These are phyloP conservation scores for Hypoxylon cercidicola DNA, from an alignment of 495 filamentous ascomycete genomes.

Conservation along the genomic window DNA sequence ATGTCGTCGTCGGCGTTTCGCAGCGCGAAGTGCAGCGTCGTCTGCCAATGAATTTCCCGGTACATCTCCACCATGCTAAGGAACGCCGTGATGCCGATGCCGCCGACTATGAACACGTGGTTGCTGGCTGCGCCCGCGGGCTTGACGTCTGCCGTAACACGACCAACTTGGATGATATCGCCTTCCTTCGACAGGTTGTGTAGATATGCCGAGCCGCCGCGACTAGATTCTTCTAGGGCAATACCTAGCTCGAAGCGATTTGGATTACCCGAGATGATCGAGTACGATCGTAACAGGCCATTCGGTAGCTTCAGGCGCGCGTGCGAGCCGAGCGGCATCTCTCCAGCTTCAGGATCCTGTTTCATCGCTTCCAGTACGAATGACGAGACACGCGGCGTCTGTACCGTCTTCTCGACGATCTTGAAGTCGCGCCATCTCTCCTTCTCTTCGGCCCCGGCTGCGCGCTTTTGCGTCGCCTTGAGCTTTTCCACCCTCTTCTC, in stretches of 20 bases:
- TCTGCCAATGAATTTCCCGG: slow-evolving; percentile 55
- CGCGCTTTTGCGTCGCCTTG: slow-evolving; percentile 46
- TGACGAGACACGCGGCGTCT: slow-evolving; percentile 54
- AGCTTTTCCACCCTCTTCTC: slow-evolving; percentile 50
- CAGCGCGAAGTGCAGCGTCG: slow-evolving; percentile 60
- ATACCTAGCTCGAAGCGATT: slow-evolving; percentile 58
- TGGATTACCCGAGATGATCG: slow-evolving; percentile 56
- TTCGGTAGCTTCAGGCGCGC: slow-evolving; percentile 59
- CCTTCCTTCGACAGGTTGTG: slow-evolving; percentile 49
- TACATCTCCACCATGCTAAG: slow-evolving; percentile 48
- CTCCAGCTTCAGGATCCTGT: slow-evolving; percentile 33
- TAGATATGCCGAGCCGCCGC: slow-evolving; percentile 60
- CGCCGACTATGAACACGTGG: slow-evolving; percentile 63
- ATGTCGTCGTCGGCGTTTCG: slow-evolving; percentile 52
- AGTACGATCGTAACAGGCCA: slow-evolving; percentile 57
- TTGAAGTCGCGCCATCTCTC: slow-evolving; percentile 56
- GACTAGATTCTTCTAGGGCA: slow-evolving; percentile 54
- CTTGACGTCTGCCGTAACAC: slow-evolving; percentile 52
- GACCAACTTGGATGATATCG: slow-evolving; percentile 61
- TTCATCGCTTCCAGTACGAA: slow-evolving; percentile 53
- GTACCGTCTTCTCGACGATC: slow-evolving; percentile 53
- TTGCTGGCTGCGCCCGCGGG: slow-evolving; percentile 50
- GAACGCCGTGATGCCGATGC: slow-evolving; percentile 66
- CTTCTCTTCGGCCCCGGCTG: slow-evolving; percentile 42
- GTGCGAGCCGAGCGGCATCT: slow-evolving; percentile 50